These are phyloP conservation scores for Penicillium sp. DNA, from an alignment of 2,329 filamentous ascomycete genomes.

Conservation along the genomic window DNA sequence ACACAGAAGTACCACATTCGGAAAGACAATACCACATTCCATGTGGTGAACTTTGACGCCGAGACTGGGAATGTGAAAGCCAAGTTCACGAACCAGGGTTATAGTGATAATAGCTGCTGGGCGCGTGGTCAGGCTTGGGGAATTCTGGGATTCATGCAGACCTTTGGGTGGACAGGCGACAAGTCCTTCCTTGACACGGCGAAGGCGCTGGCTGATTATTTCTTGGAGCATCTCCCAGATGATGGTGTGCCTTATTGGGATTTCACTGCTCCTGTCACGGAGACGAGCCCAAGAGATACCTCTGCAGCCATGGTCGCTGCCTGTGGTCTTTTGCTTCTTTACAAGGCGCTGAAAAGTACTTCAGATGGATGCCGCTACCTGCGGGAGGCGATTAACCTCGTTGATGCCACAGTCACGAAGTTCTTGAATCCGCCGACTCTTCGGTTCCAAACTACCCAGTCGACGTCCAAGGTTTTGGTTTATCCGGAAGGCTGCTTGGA, in stretches of 20 bases:
- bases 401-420: constrained; percentile 15
- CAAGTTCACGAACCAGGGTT: constrained; percentile 37
- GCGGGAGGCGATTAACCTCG: constrained; percentile 12
- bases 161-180: constrained; percentile 45
- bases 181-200: constrained; percentile 47
- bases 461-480: not conserved
- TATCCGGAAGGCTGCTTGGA: constrained; percentile 9
- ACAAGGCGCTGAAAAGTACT: constrained; percentile 36
- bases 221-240: constrained; percentile 49
- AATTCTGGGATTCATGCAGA: constrained; percentile 46
- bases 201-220: constrained; percentile 54
- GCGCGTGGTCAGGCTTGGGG: constrained; percentile 37
- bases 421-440: constrained; percentile 16
- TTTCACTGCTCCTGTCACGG: constrained; percentile 54
- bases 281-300: constrained; percentile 40
- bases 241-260: constrained; percentile 57
- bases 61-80: constrained; percentile 43
- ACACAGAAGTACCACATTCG: constrained; percentile 50
- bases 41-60: constrained; percentile 51
- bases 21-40: constrained; percentile 35
- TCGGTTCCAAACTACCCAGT: constrained; percentile 9
- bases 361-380: constrained; percentile 11
- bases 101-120: constrained; percentile 35
- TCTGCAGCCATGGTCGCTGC: constrained; percentile 52
- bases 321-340: constrained; percentile 50